Evolutionary conservation across 495 filamentous ascomycete genomes (phyloP).

Genomic region (Cercophora samala): DNA sequence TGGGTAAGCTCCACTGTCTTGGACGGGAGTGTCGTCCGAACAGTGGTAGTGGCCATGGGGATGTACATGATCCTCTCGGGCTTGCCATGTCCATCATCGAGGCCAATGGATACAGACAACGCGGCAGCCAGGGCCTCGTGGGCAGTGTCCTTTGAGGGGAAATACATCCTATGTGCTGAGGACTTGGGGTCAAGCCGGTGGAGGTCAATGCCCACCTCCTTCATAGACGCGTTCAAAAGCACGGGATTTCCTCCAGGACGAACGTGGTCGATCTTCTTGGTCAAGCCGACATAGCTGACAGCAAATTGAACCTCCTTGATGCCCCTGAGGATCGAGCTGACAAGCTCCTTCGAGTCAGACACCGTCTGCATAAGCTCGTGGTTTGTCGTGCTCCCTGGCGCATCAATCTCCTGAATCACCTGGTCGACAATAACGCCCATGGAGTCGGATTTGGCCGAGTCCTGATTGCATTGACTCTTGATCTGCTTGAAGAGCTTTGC

Average conservation of each 20-base stretch:
- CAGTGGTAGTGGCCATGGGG: constrained; percentile 95
- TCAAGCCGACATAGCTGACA: constrained; percentile 84
- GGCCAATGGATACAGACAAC: constrained; percentile 83
- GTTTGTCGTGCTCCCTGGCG: constrained; percentile 64
- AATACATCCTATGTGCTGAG: constrained; percentile 98
- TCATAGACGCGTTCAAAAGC: constrained; percentile 84
- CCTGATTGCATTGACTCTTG: constrained; percentile 27
- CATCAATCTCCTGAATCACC: constrained; percentile 74
- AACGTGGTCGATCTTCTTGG: constrained; percentile 66
- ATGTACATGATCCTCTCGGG: constrained; percentile 87
- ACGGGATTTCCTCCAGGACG: constrained; percentile 64
- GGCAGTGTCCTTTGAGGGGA: constrained; percentile 85
- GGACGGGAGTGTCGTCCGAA: constrained; percentile 90
- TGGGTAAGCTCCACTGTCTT: constrained; percentile 83
- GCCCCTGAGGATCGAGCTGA: constrained; percentile 82
- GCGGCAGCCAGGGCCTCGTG: constrained; percentile 93
- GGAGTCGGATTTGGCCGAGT: constrained; percentile 34
- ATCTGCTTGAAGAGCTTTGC: constrained; percentile 46
- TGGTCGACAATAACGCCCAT: constrained; percentile 65
- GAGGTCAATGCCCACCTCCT: constrained; percentile 90
- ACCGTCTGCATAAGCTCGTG: constrained; percentile 78
- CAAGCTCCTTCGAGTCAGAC: constrained; percentile 89
- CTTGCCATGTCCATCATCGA: constrained; percentile 82
- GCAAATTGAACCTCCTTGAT: constrained; percentile 97
- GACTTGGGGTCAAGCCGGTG: constrained; percentile 91